Base-by-base conservation (phyloP, 176 grass and related monocot genomes). In the Cenchrus fungigraminus region DNA sequence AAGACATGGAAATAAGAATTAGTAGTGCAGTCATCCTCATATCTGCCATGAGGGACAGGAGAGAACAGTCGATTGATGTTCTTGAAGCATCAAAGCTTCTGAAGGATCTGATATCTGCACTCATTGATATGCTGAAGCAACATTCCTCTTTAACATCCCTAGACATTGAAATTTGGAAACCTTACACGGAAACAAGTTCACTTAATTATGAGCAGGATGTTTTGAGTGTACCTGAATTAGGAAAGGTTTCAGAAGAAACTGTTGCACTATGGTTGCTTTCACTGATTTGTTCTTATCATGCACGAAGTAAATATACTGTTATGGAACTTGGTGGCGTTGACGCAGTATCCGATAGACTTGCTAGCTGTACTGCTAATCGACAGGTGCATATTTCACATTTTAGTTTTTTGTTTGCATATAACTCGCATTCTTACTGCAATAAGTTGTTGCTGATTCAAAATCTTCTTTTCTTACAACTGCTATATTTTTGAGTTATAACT, bases 301-400 rank as follows among this genome's bases (percentile, higher is more conserved):
- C 45, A 13, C 88, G 77, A 73, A 88, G 80, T 74, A 98, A 91
- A 82, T 54, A 89, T 90, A 87, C 83, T 81, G 76, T 98, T 62
- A 88, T 95, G 93, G 93, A 95, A 63, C 89, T 94, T 54, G 91
- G 87, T 61, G 91, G 93, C 64, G 81, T 98, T 86, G 93, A 92
- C 5, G 53, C 82, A 86, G 75, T 93, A 58, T 98, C 83, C 81
- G 91, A 98, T 85, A 95, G 90, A 85, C 93, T 98, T 95, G 88
- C 83, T 68, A 86, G 79, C 72, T 90, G 85, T 68, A 84, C 76
- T 77, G 59, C 91, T 85, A 87, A 85, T 63, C 87, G 70, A 75
- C 91, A 88, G 96, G 96, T 98, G 77, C 65, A 80, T 80, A 19
- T 81, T 76, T 87, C 37, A 46, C 60, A 45, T 82, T 89, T 84